Percentiles rank a stretch among this genome's conserved stretches.
Evolutionary conservation across 2,329 filamentous ascomycete genomes (phyloP).

Genomic region (Myriosclerotinia curreyana): DNA sequence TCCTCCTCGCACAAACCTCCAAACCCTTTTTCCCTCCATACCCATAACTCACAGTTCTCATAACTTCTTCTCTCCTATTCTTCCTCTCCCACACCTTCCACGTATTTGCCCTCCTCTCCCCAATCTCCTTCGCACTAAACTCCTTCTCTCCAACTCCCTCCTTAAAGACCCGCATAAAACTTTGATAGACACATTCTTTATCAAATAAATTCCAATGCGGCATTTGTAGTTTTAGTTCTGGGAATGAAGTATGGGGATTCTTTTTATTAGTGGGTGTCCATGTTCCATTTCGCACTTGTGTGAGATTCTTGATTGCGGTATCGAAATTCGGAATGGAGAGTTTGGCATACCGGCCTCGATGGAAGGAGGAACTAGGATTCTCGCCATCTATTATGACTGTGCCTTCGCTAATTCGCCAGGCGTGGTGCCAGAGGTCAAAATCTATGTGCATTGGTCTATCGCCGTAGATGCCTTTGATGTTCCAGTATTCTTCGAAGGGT

Average conservation of each 20-base stretch:
- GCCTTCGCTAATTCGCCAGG: slow-evolving; percentile 11
- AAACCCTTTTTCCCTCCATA: neutral
- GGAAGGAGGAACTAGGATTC: neutral
- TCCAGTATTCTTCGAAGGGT: neutral
- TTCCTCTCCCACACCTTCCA: neutral
- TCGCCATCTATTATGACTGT: neutral
- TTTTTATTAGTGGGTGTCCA: neutral
- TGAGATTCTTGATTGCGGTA: neutral
- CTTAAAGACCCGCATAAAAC: neutral
- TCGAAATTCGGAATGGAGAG: neutral
- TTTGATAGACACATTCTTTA: slow-evolving; percentile 9
- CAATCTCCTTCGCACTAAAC: neutral
- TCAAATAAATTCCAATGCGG: slow-evolving; percentile 3
- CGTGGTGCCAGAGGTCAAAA: slow-evolving; percentile 4
- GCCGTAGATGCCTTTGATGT: neutral
- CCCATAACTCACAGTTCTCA: slow-evolving; percentile 1
- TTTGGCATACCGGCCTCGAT: neutral
- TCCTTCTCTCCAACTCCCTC: neutral
- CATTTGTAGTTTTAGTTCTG: neutral
- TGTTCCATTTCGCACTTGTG: neutral
- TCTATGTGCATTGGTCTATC: neutral
- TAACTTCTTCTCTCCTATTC: neutral
- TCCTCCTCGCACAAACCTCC: slow-evolving; percentile 9
- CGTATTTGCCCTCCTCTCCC: neutral
- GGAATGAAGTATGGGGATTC: neutral